Evolutionary conservation across 805 yeast species (phyloP).

Genomic region (Lachancea fermentati): DNA sequence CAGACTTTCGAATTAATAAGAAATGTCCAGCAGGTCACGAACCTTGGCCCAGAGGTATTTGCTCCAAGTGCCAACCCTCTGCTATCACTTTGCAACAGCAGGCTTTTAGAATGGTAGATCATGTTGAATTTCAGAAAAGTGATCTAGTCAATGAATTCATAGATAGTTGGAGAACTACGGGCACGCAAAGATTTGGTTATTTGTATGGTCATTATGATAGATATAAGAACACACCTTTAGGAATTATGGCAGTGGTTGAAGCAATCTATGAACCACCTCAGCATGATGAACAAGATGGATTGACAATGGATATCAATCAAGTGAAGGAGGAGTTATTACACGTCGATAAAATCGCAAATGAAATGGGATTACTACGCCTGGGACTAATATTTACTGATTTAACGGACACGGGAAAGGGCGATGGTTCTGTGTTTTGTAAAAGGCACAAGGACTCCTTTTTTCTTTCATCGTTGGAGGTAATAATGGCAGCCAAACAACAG

Average conservation of each 20-base stretch:
- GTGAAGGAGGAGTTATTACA: constrained; percentile 36
- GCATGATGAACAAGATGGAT: constrained; percentile 77
- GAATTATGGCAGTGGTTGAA: constrained; percentile 89
- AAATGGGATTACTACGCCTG: constrained; percentile 61
- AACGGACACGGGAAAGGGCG: constrained; percentile 77
- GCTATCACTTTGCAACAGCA: constrained; percentile 91
- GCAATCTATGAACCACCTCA: constrained; percentile 94
- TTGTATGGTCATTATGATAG: constrained; percentile 75
- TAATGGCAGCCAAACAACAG: constrained; percentile 81
- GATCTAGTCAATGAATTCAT: constrained; percentile 74
- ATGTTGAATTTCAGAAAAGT: constrained; percentile 81
- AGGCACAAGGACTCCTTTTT: constrained; percentile 91
- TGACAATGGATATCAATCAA: constrained; percentile 51
- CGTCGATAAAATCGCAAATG: constrained; percentile 48
- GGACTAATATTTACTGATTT: constrained; percentile 90
- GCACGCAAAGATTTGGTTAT: constrained; percentile 80
- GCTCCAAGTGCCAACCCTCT: constrained; percentile 95
- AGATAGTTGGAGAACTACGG: constrained; percentile 87
- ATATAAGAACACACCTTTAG: constrained; percentile 75
- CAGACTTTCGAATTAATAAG: constrained; percentile 55
- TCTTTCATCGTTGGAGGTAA: constrained; percentile 77
- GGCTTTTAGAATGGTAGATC: constrained; percentile 92
- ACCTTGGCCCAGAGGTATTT: constrained; percentile 92
- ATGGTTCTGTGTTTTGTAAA: constrained; percentile 87
- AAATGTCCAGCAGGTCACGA: constrained; percentile 76